These are phyloP conservation scores for Leccinum uliginosum DNA, from an alignment of 768 basidiomycete genomes.

Conservation along the genomic window DNA sequence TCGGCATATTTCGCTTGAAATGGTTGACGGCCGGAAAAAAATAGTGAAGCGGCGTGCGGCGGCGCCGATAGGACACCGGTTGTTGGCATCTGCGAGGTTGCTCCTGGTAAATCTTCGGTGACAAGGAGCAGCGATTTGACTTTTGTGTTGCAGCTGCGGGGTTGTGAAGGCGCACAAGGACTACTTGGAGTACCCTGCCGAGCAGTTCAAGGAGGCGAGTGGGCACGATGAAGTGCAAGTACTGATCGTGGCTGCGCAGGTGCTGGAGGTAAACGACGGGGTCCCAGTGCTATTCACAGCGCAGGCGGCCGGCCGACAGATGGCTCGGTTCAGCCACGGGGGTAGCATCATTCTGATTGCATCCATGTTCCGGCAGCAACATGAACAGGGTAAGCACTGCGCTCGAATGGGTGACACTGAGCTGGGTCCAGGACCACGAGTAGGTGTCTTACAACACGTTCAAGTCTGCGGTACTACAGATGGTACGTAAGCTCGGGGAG, in stretches of 20 bases:
- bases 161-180: slow-evolving; percentile 55
- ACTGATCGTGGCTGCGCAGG: slow-evolving; percentile 32
- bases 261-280: slow-evolving; percentile 64
- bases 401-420: neutral
- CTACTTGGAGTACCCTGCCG: slow-evolving; percentile 62
- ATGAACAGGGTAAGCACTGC: slow-evolving; percentile 55
- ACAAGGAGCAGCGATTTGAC: slow-evolving; percentile 67
- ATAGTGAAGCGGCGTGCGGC: too few species aligned
- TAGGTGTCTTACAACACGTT: slow-evolving; percentile 77
- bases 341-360: slow-evolving; percentile 60
- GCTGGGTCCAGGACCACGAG: slow-evolving; percentile 52
- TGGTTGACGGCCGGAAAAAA: too few species aligned
- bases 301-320: slow-evolving; percentile 56
- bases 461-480: slow-evolving; percentile 75
- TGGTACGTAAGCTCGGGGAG: slow-evolving; percentile 74
- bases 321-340: slow-evolving; percentile 41
- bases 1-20: too few species aligned
- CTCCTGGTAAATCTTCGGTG: slow-evolving; percentile 35
- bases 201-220: slow-evolving; percentile 59
- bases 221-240: neutral
- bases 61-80: too few species aligned
- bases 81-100: too few species aligned
- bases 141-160: slow-evolving; percentile 73
- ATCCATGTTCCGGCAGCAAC: slow-evolving; percentile 62
- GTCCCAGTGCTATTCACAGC: slow-evolving; percentile 48